Evolutionary conservation across 495 filamentous ascomycete species (phyloP).

Genomic region (Emericellopsis terricola): DNA sequence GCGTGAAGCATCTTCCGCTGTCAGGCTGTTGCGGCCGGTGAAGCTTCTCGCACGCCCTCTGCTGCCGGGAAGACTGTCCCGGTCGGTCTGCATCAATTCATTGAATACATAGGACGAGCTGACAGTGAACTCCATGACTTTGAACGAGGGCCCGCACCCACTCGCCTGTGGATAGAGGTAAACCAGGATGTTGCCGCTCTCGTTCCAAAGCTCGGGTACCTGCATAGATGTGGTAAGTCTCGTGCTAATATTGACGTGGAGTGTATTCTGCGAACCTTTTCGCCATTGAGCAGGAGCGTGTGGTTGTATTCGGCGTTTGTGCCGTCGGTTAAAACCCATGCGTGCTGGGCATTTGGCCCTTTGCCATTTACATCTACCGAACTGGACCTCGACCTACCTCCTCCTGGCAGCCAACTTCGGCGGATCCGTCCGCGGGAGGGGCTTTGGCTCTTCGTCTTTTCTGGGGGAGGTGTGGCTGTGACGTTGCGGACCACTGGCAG

Average conservation of each 20-base stretch:
- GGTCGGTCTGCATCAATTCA: slow-evolving; percentile 47
- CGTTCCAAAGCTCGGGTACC: slow-evolving; percentile 82
- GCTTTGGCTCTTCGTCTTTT: neutral
- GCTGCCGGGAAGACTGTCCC: slow-evolving; percentile 20
- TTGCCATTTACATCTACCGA: slow-evolving; percentile 12
- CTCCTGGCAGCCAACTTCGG: slow-evolving; percentile 25
- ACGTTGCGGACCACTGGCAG: no score
- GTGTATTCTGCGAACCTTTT: slow-evolving; percentile 36
- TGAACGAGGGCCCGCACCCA: slow-evolving; percentile 58
- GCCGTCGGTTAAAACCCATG: slow-evolving; percentile 44
- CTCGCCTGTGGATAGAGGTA: slow-evolving; percentile 58
- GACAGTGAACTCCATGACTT: slow-evolving; percentile 51
- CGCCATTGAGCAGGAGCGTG: slow-evolving; percentile 33
- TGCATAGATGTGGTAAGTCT: slow-evolving; percentile 12
- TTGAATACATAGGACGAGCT: slow-evolving; percentile 51
- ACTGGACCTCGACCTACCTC: slow-evolving; percentile 20
- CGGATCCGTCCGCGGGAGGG: slow-evolving; percentile 14
- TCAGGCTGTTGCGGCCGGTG: slow-evolving; percentile 19
- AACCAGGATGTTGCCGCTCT: slow-evolving; percentile 62
- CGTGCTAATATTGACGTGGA: no score
- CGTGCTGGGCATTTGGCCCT: slow-evolving; percentile 6
- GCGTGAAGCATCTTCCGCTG: slow-evolving; percentile 22
- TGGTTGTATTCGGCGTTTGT: slow-evolving; percentile 45
- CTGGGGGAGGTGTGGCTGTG: no score
- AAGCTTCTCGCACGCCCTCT: slow-evolving; percentile 22